Percentiles rank a stretch among this genome's conserved stretches.
Conservation (phyloP, 306 rosid species). For the Ormosia emarginata region DNA sequence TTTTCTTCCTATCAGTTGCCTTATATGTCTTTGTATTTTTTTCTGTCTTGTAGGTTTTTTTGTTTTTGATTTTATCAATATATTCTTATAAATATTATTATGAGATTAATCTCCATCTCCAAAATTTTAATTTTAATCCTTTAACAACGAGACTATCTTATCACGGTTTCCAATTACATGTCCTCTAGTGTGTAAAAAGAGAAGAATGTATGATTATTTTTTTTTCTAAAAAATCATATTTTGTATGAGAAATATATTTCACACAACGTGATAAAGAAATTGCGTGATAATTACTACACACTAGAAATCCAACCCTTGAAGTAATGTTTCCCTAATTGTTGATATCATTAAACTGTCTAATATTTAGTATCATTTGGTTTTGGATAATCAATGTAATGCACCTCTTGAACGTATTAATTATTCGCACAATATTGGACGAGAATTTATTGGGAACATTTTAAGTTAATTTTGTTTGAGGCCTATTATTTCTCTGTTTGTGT, state of each 20-base stretch:
- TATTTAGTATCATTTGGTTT: background rate
- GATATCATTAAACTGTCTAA: background rate
- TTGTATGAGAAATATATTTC: no score
- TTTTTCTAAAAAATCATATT: no score
- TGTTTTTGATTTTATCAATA: no score
- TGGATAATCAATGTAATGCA: background rate
- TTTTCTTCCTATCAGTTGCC: background rate
- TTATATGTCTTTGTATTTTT: background rate
- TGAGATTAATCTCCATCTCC: no score
- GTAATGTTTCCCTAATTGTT: background rate
- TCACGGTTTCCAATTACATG: no score
- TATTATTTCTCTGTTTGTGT: background rate
- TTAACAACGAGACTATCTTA: no score
- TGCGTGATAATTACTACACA: background rate
- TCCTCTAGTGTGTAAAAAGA: background rate
- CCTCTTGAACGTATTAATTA: background rate
- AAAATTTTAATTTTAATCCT: no score
- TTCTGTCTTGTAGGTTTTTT: no score
- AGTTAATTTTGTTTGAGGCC: background rate
- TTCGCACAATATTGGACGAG: background rate
- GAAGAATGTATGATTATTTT: background rate
- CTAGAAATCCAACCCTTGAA: background rate
- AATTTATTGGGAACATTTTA: background rate
- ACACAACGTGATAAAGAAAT: background rate
- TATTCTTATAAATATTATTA: no score